A percentile compares a stretch with the other conserved stretches of the same genome.
phyloP scores from a whole-genome alignment of 306 rosid genomes.

The Quercus bicolor region DNA sequence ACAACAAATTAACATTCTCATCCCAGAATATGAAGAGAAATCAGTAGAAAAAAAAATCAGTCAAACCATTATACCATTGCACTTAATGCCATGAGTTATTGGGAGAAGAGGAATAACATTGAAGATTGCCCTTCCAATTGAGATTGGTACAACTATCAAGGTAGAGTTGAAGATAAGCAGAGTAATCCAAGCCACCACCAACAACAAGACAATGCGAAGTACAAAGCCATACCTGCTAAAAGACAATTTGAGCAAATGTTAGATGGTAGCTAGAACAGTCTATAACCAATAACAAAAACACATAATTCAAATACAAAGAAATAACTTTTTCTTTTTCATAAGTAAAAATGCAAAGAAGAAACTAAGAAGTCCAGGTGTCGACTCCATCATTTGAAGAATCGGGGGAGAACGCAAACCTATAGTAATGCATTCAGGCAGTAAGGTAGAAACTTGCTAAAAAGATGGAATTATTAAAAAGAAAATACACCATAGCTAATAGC shows the following conservation, averaged over 20 bases:
- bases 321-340: too few species aligned
- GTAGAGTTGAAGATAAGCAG: conserved; percentile 91
- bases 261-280: conserved; percentile 1
- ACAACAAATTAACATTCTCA: conserved; percentile 14
- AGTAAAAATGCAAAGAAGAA: background rate
- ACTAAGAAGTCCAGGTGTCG: background rate
- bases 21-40: background rate
- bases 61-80: conserved; percentile 64
- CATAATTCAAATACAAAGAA: background rate
- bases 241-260: background rate
- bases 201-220: conserved; percentile 85
- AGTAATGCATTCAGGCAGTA: background rate
- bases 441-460: background rate
- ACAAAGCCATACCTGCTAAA: conserved; percentile 77
- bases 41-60: conserved; percentile 10
- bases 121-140: conserved; percentile 84
- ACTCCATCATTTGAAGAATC: background rate
- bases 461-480: background rate
- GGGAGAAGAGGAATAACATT: conserved; percentile 92
- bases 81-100: conserved; percentile 94
- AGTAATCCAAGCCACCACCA: conserved; percentile 98
- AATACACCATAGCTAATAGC: background rate
- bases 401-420: background rate
- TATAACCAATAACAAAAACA: background rate
- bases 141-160: conserved; percentile 84